Evolutionary conservation across 768 basidiomycete genomes (phyloP), one percentile per base, ranked within the genome.

Genomic region (Boletus patriciae): DNA sequence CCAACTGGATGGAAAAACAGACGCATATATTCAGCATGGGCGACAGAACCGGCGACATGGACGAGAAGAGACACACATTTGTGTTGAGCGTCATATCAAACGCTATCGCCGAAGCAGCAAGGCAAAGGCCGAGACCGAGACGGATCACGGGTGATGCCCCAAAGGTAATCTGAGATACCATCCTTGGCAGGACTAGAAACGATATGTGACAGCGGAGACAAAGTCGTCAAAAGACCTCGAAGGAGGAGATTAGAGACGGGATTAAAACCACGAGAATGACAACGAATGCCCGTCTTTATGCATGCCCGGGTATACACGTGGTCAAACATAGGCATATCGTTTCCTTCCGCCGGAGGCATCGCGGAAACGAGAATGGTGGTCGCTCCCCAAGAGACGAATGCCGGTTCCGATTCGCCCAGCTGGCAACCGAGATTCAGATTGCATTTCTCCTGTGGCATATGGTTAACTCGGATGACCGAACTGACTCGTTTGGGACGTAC

Each of bases 51-150:
- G 6, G n/a, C 10, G 23, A 36, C 42, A 34, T 13, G 15, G n/a
- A 54, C 27, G 0, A 51, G 16, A 11, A n/a, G n/a, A 52, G 5
- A 58, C 67, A 7, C 31, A 69, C 68, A n/a, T 69, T 69, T 31
- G 65, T 54, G 23, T 57, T 65, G 46, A 48, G 44, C 13, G 59
- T 29, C 70, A 69, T 69, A 47, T 69, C 59, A n/a, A 69, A 69
- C 13, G 59, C 69, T 50, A 58, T 58, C 41, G 29, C 62, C 16
- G 58, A 67, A 27, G 52, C 36, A 19, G 27, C 29, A 25, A 65
- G 25, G 45, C 29, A n/a, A 51, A 66, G 36, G 1, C 52, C 42
- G 7, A 67, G 43, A 41, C 54, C 60, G 25, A 66, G 46, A 59
- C 54, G 37, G 58, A 64, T 48, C 58, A 58, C 33, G 23, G 43